A percentile compares a stretch with the other conserved stretches of the same genome.
Evolutionary conservation across 2,329 filamentous ascomycete species (phyloP).

Genomic region (Alternaria alternata): DNA sequence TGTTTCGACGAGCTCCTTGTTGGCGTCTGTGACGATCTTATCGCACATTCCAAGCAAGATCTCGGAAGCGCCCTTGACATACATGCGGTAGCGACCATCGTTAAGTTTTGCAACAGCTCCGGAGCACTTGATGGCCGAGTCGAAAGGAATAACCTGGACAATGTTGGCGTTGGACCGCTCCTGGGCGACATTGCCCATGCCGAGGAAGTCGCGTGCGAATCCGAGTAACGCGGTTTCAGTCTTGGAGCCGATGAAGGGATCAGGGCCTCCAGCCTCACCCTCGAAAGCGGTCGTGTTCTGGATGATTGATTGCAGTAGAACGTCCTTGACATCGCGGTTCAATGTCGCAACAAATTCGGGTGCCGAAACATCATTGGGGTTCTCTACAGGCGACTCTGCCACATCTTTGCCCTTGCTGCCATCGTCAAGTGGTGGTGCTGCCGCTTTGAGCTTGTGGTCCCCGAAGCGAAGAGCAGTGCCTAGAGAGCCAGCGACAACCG

Average conservation of each 20-base stretch:
- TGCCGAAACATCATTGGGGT: constrained; percentile 59
- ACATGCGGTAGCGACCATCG: constrained; percentile 65
- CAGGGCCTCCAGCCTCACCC: constrained; percentile 49
- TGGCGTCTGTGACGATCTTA: constrained; percentile 66
- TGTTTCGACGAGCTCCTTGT: constrained; percentile 62
- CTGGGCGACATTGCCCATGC: constrained; percentile 67
- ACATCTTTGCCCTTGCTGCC: constrained; percentile 43
- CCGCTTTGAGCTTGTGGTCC: constrained; percentile 49
- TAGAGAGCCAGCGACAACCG: constrained; percentile 75
- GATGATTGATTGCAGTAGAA: constrained; percentile 66
- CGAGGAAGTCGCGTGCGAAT: constrained; percentile 72
- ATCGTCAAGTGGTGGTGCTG: constrained; percentile 33
- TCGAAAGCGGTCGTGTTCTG: constrained; percentile 55
- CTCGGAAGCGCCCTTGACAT: constrained; percentile 62
- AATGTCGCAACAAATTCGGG: constrained; percentile 64
- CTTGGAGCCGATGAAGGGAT: constrained; percentile 76
- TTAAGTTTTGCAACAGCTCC: constrained; percentile 67
- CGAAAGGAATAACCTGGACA: constrained; percentile 66
- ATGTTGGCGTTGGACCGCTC: constrained; percentile 70
- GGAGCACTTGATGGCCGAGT: constrained; percentile 75
- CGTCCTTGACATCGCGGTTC: constrained; percentile 60
- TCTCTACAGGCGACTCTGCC: constrained; percentile 47
- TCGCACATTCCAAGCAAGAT: constrained; percentile 59
- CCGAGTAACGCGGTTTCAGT: constrained; percentile 78
- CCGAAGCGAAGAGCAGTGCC: constrained; percentile 67